Conservation (phyloP, 2,329 filamentous ascomycete species). For the Arthroderma sp. region DNA sequence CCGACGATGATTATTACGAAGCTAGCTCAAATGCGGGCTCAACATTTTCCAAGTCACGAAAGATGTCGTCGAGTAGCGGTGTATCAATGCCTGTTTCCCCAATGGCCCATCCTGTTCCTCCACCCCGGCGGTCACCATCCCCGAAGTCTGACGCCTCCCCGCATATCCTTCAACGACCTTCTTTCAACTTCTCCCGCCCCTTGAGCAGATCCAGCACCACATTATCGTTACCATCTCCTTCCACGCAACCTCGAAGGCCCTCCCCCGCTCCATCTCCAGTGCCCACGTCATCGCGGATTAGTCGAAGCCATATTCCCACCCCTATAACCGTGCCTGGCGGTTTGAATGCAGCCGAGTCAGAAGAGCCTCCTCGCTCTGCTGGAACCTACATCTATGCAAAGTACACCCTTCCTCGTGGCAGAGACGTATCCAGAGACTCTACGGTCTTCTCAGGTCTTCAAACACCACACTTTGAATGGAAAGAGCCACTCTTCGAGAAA, state of each 20-base stretch:
- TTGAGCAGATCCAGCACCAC: constrained; percentile 47
- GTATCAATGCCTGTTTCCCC: constrained; percentile 49
- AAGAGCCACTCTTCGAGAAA: constrained; percentile 40
- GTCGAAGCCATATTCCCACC: constrained; percentile 14
- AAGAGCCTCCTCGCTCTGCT: constrained; percentile 26
- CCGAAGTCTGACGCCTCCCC: constrained; percentile 60
- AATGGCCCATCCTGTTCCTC: constrained; percentile 48
- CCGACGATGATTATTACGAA: constrained; percentile 54
- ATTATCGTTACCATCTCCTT: constrained; percentile 22
- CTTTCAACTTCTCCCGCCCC: constrained; percentile 90
- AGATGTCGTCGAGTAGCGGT: constrained; percentile 60
- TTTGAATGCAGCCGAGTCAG: constrained; percentile 9
- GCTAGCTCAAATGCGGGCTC: constrained; percentile 45
- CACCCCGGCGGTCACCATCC: constrained; percentile 67
- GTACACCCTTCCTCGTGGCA: constrained; percentile 70
- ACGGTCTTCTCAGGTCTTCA: constrained; percentile 44
- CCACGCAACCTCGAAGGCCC: constrained; percentile 18
- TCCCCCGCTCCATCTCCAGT: neutral
- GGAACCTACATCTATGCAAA: constrained; percentile 78
- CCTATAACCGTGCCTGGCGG: constrained; percentile 22
- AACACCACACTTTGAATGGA: constrained; percentile 49
- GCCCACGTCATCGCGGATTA: constrained; percentile 4
- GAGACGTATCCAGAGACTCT: constrained; percentile 58
- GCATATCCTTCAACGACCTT: constrained; percentile 50
- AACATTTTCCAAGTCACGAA: constrained; percentile 57